Evolutionary conservation across 345 rosid genomes (phyloP), one percentile per base, ranked within the genome.

Genomic region (Hevea brasiliensis): DNA sequence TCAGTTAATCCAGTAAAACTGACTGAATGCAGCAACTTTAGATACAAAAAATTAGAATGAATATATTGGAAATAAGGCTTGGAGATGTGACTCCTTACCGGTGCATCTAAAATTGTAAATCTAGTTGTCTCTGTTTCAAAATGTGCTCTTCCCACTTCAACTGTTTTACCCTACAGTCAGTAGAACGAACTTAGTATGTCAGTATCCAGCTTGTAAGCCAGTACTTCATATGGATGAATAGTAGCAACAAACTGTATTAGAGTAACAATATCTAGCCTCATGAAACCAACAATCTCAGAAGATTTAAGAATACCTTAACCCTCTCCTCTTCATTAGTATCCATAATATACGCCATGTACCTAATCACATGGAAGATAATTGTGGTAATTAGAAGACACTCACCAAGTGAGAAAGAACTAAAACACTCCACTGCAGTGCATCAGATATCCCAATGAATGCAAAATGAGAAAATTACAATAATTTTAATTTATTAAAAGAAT

Each of bases 271-370:
- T 35, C 13, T 20, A n/a, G 40, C 68, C 7, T 6, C 65, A 62
- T 3, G 23, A 44, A 58, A 6, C 12, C 57, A 73, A 13, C 24
- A 67, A 18, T 35, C 61, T 62, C n/a, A 45, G 42, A 24, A 35
- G 7, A 63, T 35, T 18, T 20, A 56, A 71, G 27, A 8, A 20
- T 85, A 95, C 92, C 97, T 91, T 89, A 72, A 82, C 81, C 76
- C 99, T 87, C 82, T 95, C 99, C 85, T 93, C 99, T 82, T 95
- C 98, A 80, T 93, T 93, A 47, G 99, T 95, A 79, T 95, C 99
- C 99, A 95, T 95, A 67, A 95, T 91, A 76, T 91, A 95, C 47
- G 99, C 99, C 99, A 95, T 95, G 74, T 95, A 93, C 99, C 99
- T 95, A 81, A 59, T 32, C 47, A 79, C 72, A 75, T 7, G 70